Base-by-base conservation (phyloP, 2,329 filamentous ascomycete genomes). In the Nemania bipapillata region DNA sequence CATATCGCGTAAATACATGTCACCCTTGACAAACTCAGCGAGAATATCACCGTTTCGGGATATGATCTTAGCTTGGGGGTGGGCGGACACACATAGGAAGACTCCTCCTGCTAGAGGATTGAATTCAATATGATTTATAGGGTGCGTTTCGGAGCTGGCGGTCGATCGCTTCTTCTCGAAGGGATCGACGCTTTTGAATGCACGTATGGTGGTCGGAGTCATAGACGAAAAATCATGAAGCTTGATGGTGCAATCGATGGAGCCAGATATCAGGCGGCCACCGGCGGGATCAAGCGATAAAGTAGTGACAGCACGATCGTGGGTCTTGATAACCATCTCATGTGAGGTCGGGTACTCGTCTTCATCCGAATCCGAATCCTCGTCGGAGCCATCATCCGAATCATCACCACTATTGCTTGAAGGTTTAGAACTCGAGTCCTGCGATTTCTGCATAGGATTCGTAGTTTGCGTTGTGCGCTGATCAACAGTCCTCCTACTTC, bases 1-100 rank as follows among this genome's bases (percentile, higher is more conserved):
- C 91, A 98, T 96, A 79, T 99, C 96, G 63, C 95, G 88, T 73
- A 99, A 83, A 76, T 99, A 99, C 94, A 98, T 98, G 79, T 99
- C 96, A 53, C 96, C 96, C 81, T 99, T 99, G 74, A 94, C 91
- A 73, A 97, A 98, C 77, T 97, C 94, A 0, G 91, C 91, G 56
- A 96, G 75, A 7, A 92, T 86, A 52, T 96, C 93, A 45, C 96
- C 96, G 82, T 99, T 95, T 76, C 96, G 90, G 74, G 89, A 92
- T 79, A 98, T 86, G 26, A 99, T 90, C 79, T 94, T 94, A 12
- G 95, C 93, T 79, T 98, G 95, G 1, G 95, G 91, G 47, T 95
- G 92, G 6, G 95, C 94, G 7, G 94, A 92, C 52, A 98, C 86
- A 74, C 96, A 96, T 37, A 99, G 87, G 68, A 99, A 90, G 69